A percentile compares a stretch with the other conserved stretches of the same genome.
These are phyloP conservation scores for Craterostigma plantagineum DNA, from an alignment of 257 asterid genomes.

Conservation along the genomic window DNA sequence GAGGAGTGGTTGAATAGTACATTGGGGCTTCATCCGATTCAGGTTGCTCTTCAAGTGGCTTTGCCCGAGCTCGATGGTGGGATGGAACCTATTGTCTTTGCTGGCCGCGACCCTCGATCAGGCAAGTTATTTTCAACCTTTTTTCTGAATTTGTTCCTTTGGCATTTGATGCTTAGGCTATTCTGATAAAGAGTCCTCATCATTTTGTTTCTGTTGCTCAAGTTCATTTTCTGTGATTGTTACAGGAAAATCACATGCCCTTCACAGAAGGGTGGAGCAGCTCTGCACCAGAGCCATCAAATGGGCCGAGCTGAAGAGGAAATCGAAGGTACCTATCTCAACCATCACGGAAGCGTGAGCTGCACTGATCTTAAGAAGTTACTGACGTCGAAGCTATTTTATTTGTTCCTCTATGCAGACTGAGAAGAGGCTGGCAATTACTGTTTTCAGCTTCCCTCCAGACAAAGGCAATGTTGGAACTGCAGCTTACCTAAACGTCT, in stretches of 20 bases:
- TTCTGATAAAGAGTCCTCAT: no score
- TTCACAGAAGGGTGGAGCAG: slow-evolving; percentile 92
- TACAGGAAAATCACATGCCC: slow-evolving; percentile 94
- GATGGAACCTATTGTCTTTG: slow-evolving; percentile 86
- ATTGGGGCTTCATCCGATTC: slow-evolving; percentile 84
- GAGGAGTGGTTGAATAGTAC: slow-evolving; percentile 97
- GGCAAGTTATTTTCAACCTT: no score
- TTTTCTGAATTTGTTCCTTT: no score
- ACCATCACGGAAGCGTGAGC: no score
- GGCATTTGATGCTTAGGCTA: no score
- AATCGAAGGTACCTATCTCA: slow-evolving; percentile 49
- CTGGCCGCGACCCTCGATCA: slow-evolving; percentile 92
- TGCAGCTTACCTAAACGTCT: slow-evolving; percentile 88
- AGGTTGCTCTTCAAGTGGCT: slow-evolving; percentile 93
- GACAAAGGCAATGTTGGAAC: slow-evolving; percentile 98
- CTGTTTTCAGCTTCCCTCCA: slow-evolving; percentile 96
- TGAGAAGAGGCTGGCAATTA: slow-evolving; percentile 77
- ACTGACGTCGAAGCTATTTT: background rate
- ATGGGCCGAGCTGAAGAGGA: slow-evolving; percentile 80
- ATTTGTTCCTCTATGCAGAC: slow-evolving; percentile 33
- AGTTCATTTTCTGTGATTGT: background rate
- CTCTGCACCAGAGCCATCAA: slow-evolving; percentile 86
- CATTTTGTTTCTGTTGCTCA: background rate
- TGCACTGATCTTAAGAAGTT: no score
- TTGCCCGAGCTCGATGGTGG: slow-evolving; percentile 98